Evolutionary conservation across 2,329 filamentous ascomycete genomes (phyloP).

Genomic region (Aschersonia sp.): DNA sequence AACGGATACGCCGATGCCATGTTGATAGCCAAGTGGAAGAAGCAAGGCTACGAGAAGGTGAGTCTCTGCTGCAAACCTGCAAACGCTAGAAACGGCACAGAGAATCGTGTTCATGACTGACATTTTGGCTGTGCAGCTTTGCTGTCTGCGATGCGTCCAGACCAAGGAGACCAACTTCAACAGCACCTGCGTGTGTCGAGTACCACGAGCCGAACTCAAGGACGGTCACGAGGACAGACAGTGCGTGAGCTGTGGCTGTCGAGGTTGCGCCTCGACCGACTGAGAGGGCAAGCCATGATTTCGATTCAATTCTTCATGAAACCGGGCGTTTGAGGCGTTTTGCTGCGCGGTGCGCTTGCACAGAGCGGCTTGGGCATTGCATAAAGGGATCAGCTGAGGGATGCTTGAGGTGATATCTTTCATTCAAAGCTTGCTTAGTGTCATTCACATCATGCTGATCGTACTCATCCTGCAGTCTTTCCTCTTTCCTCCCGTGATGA

Average conservation of each 20-base stretch:
- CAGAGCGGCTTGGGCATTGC: neutral
- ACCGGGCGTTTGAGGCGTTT: constrained; percentile 4
- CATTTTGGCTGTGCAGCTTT: constrained; percentile 42
- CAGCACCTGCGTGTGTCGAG: constrained; percentile 90
- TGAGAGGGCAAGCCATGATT: constrained; percentile 21
- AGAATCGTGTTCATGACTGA: neutral
- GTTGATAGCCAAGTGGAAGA: constrained; percentile 99
- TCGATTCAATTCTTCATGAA: neutral
- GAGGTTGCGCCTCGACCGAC: constrained; percentile 78
- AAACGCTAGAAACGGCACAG: neutral
- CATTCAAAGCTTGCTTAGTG: constrained; percentile 11
- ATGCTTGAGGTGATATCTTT: too few species aligned
- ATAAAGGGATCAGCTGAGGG: neutral
- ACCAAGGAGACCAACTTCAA: constrained; percentile 99
- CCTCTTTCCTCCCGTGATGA: constrained; percentile 4
- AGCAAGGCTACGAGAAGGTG: constrained; percentile 96
- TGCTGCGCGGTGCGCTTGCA: neutral
- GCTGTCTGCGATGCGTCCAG: constrained; percentile 90
- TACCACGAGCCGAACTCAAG: constrained; percentile 79
- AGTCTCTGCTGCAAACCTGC: constrained; percentile 9
- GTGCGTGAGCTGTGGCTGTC: constrained; percentile 89
- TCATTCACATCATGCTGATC: constrained; percentile 20
- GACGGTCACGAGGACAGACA: constrained; percentile 71
- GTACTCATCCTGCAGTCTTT: constrained; percentile 9
- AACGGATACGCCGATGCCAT: constrained; percentile 91